Evolutionary conservation across 129 eudicot genomes (phyloP).

Genomic region (Saussurea involucrata): DNA sequence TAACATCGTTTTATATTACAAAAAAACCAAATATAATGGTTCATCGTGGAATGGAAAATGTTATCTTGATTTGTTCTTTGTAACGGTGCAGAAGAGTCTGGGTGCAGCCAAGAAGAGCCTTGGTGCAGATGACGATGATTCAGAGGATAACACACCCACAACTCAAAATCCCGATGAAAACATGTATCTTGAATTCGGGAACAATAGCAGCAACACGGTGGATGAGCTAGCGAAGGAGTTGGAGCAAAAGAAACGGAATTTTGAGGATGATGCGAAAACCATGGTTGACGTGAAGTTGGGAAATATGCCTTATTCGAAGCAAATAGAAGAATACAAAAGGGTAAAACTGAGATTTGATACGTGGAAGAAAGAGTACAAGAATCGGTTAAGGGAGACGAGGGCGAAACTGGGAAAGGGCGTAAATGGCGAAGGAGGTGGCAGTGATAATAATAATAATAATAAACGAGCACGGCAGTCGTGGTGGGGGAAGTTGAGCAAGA

Average conservation of each 20-base stretch:
- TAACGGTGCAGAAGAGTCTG: slow-evolving; percentile 40
- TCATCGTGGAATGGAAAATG: neutral
- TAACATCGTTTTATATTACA: no score
- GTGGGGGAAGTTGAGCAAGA: slow-evolving; percentile 73
- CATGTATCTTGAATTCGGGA: slow-evolving; percentile 20
- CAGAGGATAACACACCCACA: slow-evolving; percentile 37
- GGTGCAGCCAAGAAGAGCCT: slow-evolving; percentile 66
- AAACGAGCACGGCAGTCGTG: slow-evolving; percentile 38
- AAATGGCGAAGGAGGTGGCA: slow-evolving; percentile 34
- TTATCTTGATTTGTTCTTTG: neutral
- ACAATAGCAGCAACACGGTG: slow-evolving; percentile 26
- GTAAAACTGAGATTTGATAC: slow-evolving; percentile 52
- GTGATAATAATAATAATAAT: no score
- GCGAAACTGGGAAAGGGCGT: slow-evolving; percentile 40
- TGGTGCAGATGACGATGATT: slow-evolving; percentile 41
- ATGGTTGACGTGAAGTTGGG: slow-evolving; percentile 26
- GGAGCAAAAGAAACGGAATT: slow-evolving; percentile 53
- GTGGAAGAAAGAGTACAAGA: slow-evolving; percentile 78
- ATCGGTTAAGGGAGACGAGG: slow-evolving; percentile 53
- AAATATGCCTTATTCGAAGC: slow-evolving; percentile 28
- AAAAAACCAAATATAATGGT: neutral
- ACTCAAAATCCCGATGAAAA: slow-evolving; percentile 35
- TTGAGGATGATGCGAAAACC: slow-evolving; percentile 57
- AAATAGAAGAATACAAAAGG: slow-evolving; percentile 50
- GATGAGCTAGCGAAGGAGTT: slow-evolving; percentile 51